Percentiles rank a stretch among this genome's conserved stretches.
Conservation (phyloP, 2,329 filamentous ascomycete genomes). For the Epichloe gansuensis region DNA sequence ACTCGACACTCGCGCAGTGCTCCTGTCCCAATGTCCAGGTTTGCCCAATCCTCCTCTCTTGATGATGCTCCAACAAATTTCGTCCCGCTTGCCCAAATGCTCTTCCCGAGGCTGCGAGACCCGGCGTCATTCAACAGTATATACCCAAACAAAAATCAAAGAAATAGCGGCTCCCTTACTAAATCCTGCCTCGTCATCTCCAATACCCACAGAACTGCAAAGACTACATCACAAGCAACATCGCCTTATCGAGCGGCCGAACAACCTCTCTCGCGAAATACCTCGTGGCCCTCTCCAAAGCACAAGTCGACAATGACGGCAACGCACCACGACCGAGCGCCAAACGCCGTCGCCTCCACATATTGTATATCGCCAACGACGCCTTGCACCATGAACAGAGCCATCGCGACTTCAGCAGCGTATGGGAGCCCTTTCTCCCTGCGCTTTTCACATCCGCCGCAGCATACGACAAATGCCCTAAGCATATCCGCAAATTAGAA, state of each 20-base stretch:
- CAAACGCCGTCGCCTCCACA: constrained; percentile 58
- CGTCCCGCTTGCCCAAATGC: neutral
- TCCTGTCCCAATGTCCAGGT: constrained; percentile 79
- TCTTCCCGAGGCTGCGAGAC: neutral
- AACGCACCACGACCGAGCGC: constrained; percentile 38
- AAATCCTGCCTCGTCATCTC: constrained; percentile 5
- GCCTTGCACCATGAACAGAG: constrained; percentile 55
- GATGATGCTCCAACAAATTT: neutral
- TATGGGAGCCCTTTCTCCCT: constrained; percentile 46
- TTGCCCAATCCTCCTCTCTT: constrained; percentile 34
- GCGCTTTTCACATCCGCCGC: constrained; percentile 49
- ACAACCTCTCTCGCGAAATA: constrained; percentile 63
- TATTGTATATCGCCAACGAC: constrained; percentile 72
- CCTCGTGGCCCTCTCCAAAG: constrained; percentile 52
- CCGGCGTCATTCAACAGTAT: neutral
- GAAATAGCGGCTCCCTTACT: constrained; percentile 2
- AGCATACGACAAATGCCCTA: constrained; percentile 47
- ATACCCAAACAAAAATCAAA: neutral
- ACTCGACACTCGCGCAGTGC: constrained; percentile 56
- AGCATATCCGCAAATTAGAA: constrained; percentile 52
- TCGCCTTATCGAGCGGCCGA: constrained; percentile 55
- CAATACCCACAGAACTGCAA: constrained; percentile 59
- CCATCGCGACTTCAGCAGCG: constrained; percentile 39
- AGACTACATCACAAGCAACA: constrained; percentile 66
- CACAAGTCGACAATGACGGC: constrained; percentile 17